Percentiles rank a stretch among this genome's conserved stretches.
These are phyloP conservation scores for Phlebiopsis gigantea DNA, from an alignment of 768 basidiomycete genomes.

Conservation along the genomic window DNA sequence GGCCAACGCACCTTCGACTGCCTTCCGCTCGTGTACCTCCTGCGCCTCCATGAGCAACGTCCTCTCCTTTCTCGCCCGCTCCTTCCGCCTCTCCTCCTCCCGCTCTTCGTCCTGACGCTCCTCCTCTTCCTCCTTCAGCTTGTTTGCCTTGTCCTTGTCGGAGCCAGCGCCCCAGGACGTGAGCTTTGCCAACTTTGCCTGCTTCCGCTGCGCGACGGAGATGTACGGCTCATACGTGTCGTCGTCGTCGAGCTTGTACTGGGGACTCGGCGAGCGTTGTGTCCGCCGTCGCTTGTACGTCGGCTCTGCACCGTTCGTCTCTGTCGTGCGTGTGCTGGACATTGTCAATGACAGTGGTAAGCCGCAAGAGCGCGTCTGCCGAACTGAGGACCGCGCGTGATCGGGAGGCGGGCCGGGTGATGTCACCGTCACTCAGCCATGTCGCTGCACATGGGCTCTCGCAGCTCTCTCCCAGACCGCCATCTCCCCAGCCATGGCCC, in stretches of 20 bases:
- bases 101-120: constrained; percentile 67
- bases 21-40: constrained; percentile 84
- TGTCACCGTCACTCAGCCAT: background rate
- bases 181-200: constrained; percentile 74
- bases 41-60: constrained; percentile 91
- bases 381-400: background rate
- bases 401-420: too few relatives aligned
- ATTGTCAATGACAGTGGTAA: background rate
- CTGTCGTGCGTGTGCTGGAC: background rate
- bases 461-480: background rate
- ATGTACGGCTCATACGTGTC: constrained; percentile 78
- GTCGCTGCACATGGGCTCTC: background rate
- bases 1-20: constrained; percentile 58
- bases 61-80: constrained; percentile 76
- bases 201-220: constrained; percentile 79
- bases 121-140: constrained; percentile 51
- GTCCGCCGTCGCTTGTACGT: constrained; percentile 45
- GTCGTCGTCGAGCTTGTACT: constrained; percentile 58
- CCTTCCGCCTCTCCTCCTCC: constrained; percentile 71
- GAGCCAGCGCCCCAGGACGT: constrained; percentile 53
- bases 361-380: background rate
- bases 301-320: constrained; percentile 23
- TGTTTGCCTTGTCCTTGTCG: constrained; percentile 44
- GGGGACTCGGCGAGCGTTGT: constrained; percentile 54
- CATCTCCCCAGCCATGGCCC: constrained; percentile 16